Evolutionary conservation across 306 rosid species (phyloP).

Genomic region (Cicer cuneatum): DNA sequence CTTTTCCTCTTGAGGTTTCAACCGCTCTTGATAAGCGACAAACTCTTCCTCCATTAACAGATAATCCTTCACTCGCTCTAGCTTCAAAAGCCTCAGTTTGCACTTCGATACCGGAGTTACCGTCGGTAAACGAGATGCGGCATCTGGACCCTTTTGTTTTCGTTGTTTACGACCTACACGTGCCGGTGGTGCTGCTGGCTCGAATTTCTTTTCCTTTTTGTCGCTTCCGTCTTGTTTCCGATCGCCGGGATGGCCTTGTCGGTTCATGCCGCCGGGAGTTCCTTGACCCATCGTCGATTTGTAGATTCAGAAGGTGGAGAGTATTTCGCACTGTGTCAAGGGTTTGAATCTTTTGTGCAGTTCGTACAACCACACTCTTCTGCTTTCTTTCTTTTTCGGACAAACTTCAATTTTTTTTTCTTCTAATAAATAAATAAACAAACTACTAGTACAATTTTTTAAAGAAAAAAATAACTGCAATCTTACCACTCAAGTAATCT

Average conservation of each 20-base stretch:
- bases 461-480: too few species aligned
- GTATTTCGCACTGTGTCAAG: neutral
- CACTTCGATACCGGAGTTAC: conserved; percentile 90
- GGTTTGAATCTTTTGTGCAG: neutral
- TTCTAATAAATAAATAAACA: too few species aligned
- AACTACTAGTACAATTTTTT: too few species aligned
- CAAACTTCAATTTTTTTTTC: too few species aligned
- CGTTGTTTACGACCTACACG: conserved; percentile 94
- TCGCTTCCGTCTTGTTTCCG: conserved; percentile 73
- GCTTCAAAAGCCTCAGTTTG: conserved; percentile 80
- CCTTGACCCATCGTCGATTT: conserved; percentile 62
- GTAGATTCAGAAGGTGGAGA: conserved; percentile 5
- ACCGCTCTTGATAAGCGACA: conserved; percentile 87
- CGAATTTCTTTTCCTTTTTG: conserved; percentile 91
- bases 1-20: conserved; percentile 96
- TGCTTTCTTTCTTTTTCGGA: neutral
- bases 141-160: conserved; percentile 92
- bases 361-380: conserved; percentile 7
- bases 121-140: conserved; percentile 80
- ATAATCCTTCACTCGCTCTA: conserved; percentile 90
- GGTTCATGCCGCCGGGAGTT: conserved; percentile 89
- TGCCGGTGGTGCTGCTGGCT: conserved; percentile 89
- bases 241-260: conserved; percentile 79
- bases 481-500: too few species aligned
- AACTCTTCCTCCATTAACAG: conserved; percentile 96